Percentiles rank a stretch among this genome's conserved stretches.
Conservation (phyloP, 2,329 filamentous ascomycete species). For the Botrytis cinerea region DNA sequence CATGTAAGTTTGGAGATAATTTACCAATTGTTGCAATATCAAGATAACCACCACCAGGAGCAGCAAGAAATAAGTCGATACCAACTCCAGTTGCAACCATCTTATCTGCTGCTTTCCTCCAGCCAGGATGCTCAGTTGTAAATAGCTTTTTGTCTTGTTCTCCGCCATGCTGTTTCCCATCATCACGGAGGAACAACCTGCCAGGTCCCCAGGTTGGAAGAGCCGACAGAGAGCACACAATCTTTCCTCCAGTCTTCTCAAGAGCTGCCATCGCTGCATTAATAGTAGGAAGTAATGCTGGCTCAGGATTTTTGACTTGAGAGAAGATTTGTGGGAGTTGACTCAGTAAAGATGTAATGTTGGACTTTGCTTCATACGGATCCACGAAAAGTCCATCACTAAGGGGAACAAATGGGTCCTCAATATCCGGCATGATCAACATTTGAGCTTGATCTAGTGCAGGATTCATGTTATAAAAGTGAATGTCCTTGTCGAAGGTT, state of each 20-base stretch:
- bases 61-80: conserved; percentile 90
- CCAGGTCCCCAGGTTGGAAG: conserved; percentile 91
- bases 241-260: conserved; percentile 85
- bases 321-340: conserved; percentile 85
- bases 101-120: conserved; percentile 82
- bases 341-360: conserved; percentile 85
- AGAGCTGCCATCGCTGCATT: conserved; percentile 83
- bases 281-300: conserved; percentile 80
- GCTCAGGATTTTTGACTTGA: conserved; percentile 84
- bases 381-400: conserved; percentile 94
- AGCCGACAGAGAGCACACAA: conserved; percentile 83
- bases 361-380: conserved; percentile 81
- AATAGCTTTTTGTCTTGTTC: conserved; percentile 93
- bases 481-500: conserved; percentile 93
- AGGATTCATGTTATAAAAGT: conserved; percentile 93
- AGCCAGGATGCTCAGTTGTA: conserved; percentile 84
- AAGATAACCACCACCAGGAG: conserved; percentile 85
- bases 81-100: conserved; percentile 87
- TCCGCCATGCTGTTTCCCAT: conserved; percentile 79
- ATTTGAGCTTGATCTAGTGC: conserved; percentile 87
- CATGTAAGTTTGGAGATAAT: conserved; percentile 25
- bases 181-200: conserved; percentile 80
- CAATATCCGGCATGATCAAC: conserved; percentile 97
- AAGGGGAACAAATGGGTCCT: conserved; percentile 92
- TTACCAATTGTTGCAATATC: conserved; percentile 88